Base-by-base conservation (phyloP, 2,329 filamentous ascomycete species). In the Verticillium zaregamsianum region DNA sequence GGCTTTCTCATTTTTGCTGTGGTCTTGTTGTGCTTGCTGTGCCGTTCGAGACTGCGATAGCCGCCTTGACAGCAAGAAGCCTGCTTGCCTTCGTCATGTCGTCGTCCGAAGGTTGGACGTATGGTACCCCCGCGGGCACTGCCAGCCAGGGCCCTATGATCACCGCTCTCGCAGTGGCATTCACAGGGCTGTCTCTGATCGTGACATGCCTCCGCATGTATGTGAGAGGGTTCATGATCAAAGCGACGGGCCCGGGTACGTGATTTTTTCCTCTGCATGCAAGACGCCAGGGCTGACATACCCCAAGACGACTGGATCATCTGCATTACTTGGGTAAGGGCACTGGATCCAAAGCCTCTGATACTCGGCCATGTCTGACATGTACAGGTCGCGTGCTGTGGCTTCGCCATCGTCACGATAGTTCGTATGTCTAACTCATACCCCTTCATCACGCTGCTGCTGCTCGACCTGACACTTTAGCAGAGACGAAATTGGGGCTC, bases 401-500 rank as follows among this genome's bases (percentile, higher is more conserved):
- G 75, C 5, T 79, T 77, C 59, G 66, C 75, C 5, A 45, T 73
- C 8, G 64, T 75, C 9, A 74, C 71, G 3, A 65, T 73, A 35
- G 64, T 78, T 28, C 76, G 76, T 79, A 66, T 66, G 76, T 39
- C 20, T 1, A 4, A 25, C 31, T 37, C 1, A 31, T 40, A 15
- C 14, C 14, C 9, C 20, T 52, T 15, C 8, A 11, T 37, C 15
- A 32, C 54, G n/a, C 39, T 40, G n/a, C 37, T 58, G 17, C 59
- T 28, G 5, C 17, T 20, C 12, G 3, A 7, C 9, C 20, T 52
- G 20, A 52, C 45, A 3, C n/a, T 23, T 17, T 14, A 35, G n/a
- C 57, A 80, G 78, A 80, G 66, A 78, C 78, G 37, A 77, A 72
- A 76, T 80, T 73, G 72, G 78, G 78, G 0, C 70, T 80, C 0